A percentile compares a stretch with the other conserved stretches of the same genome.
Evolutionary conservation across 2,329 filamentous ascomycete genomes (phyloP).

Genomic region (Fusarium incarnatum): DNA sequence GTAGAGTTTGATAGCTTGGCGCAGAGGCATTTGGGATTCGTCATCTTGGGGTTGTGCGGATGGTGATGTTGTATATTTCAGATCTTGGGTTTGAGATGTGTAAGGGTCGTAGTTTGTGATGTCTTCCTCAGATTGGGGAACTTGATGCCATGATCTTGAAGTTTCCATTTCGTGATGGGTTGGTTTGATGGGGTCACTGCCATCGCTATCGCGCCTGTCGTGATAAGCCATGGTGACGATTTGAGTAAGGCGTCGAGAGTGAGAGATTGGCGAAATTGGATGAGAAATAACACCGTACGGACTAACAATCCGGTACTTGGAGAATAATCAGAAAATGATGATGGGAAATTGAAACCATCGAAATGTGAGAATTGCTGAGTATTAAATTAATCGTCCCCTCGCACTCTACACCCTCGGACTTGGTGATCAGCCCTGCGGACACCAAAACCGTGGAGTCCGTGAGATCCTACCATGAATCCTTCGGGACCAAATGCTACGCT

Average conservation of each 20-base stretch:
- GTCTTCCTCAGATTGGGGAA: conserved; percentile 17
- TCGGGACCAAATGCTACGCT: background rate
- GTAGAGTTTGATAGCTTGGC: conserved; percentile 44
- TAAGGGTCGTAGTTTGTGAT: conserved; percentile 19
- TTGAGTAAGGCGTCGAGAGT: background rate
- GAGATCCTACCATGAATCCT: conserved; percentile 1
- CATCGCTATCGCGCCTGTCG: conserved; percentile 6
- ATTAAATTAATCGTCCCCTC: background rate
- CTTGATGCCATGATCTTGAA: conserved; percentile 4
- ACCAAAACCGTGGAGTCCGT: background rate
- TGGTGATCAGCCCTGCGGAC: conserved; percentile 10
- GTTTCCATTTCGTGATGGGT: conserved; percentile 27
- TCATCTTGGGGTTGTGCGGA: background rate
- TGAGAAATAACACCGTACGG: background rate
- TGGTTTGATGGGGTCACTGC: conserved; percentile 11
- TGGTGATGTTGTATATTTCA: background rate
- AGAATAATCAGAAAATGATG: too few relatives aligned
- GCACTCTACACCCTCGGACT: conserved; percentile 20
- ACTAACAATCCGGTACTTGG: background rate
- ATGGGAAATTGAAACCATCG: too few relatives aligned
- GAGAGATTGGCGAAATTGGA: background rate
- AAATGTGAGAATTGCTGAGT: background rate
- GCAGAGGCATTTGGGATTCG: conserved; percentile 38
- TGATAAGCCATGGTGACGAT: conserved; percentile 5
- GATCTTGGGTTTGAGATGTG: background rate